These are phyloP conservation scores for Malassezia restricta DNA, from an alignment of 1,284 basidiomycete species.

Conservation along the genomic window DNA sequence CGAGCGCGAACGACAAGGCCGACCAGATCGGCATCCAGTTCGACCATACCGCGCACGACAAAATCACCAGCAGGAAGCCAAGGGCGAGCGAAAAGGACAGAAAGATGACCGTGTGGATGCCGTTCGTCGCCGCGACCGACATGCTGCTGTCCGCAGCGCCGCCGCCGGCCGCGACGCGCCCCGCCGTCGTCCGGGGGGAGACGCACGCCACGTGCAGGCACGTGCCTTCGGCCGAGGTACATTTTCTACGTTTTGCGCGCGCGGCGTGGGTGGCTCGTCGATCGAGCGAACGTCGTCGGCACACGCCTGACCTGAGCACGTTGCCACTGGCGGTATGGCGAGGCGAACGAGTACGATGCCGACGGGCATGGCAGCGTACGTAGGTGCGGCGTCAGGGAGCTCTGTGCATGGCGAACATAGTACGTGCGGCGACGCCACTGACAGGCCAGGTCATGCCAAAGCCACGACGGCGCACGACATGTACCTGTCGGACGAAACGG, in stretches of 20 bases:
- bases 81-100: slow-evolving; percentile 83
- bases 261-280: too few species aligned
- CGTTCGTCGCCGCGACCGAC: neutral
- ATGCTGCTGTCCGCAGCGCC: too few species aligned
- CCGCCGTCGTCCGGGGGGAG: too few species aligned
- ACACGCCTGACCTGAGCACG: neutral
- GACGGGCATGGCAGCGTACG: neutral
- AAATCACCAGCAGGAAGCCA: slow-evolving; percentile 92
- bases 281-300: neutral
- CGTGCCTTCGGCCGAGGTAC: too few species aligned
- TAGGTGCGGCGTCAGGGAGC: neutral
- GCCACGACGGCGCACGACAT: neutral
- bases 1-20: slow-evolving; percentile 90
- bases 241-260: too few species aligned
- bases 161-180: neutral
- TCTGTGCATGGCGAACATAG: neutral
- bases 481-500: slow-evolving; percentile 10
- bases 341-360: slow-evolving; percentile 3
- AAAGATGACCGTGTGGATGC: slow-evolving; percentile 32
- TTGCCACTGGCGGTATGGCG: neutral
- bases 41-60: slow-evolving; percentile 86
- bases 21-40: slow-evolving; percentile 97
- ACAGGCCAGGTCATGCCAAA: neutral
- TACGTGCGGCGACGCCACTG: neutral
- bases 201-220: too few species aligned